Evolutionary conservation across 208 protist species (phyloP).

Genomic region (Naegleria gruberi): DNA sequence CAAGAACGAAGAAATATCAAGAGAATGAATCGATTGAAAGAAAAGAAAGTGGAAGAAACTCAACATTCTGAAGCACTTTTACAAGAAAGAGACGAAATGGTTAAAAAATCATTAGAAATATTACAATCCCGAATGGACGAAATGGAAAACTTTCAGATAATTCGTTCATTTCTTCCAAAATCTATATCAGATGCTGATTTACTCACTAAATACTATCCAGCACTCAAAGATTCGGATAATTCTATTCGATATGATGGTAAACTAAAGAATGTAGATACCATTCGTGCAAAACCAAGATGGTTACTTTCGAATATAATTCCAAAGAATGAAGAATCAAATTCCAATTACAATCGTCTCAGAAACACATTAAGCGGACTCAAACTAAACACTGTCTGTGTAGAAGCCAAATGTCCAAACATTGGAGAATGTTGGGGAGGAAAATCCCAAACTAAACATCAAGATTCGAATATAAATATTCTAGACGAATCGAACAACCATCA

Average conservation of each 20-base stretch:
- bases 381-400: conserved; percentile 8
- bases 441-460: conserved; percentile 52
- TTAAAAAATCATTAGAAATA: no score
- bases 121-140: no score
- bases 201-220: not conserved
- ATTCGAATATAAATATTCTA: conserved; percentile 22
- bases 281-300: not conserved
- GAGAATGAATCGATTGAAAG: no score
- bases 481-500: conserved; percentile 26
- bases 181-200: no score
- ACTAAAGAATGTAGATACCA: not conserved
- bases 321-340: not conserved
- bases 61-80: no score
- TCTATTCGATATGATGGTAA: not conserved
- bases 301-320: not conserved
- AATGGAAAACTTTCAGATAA: no score
- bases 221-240: not conserved
- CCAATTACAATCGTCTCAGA: conserved; percentile 25
- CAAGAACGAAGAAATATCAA: no score
- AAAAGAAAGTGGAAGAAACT: no score
- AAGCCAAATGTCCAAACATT: conserved; percentile 95
- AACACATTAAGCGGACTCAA: conserved; percentile 31
- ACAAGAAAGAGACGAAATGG: no score
- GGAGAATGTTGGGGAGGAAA: conserved; percentile 92
- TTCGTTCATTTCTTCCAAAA: no score